Evolutionary conservation across 2,329 filamentous ascomycete genomes (phyloP).

Genomic region (Fusarium albosuccineum): DNA sequence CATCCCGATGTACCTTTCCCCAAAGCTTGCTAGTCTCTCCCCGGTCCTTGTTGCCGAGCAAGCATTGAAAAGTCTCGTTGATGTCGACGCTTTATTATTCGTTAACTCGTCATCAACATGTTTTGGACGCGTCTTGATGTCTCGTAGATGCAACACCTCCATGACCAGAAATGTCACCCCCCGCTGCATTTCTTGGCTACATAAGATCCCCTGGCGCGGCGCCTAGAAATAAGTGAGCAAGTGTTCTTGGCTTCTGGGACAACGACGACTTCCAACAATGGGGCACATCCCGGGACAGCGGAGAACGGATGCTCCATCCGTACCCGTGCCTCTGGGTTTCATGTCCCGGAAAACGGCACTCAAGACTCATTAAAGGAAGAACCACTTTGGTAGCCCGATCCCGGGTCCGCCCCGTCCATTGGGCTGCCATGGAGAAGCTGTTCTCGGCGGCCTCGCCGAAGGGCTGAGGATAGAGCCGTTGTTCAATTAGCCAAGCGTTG

Average conservation of each 20-base stretch:
- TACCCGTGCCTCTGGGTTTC: slow-evolving; percentile 28
- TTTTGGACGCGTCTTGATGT: too few species aligned
- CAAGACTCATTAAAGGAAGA: background rate
- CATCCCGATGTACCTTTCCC: background rate
- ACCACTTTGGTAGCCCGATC: background rate
- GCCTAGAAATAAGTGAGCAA: background rate
- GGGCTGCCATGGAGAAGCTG: too few species aligned
- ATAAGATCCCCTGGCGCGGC: background rate
- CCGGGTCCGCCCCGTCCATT: too few species aligned
- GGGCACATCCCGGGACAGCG: slow-evolving; percentile 37
- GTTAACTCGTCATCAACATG: too few species aligned
- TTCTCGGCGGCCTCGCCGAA: too few species aligned
- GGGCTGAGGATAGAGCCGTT: background rate
- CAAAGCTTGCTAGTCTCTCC: background rate
- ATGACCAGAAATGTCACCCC: too few species aligned
- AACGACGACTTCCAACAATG: slow-evolving; percentile 20
- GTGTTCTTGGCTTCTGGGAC: slow-evolving; percentile 6
- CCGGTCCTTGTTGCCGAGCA: background rate
- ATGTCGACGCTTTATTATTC: too few species aligned
- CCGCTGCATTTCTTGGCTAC: slow-evolving; percentile 1
- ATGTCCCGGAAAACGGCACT: slow-evolving; percentile 18
- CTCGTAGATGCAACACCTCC: too few species aligned
- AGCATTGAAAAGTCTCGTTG: too few species aligned
- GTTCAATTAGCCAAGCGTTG: background rate
- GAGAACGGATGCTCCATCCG: slow-evolving; percentile 32